phyloP scores from a whole-genome alignment of 495 filamentous ascomycete species.

The Bacidia gigantensis region DNA sequence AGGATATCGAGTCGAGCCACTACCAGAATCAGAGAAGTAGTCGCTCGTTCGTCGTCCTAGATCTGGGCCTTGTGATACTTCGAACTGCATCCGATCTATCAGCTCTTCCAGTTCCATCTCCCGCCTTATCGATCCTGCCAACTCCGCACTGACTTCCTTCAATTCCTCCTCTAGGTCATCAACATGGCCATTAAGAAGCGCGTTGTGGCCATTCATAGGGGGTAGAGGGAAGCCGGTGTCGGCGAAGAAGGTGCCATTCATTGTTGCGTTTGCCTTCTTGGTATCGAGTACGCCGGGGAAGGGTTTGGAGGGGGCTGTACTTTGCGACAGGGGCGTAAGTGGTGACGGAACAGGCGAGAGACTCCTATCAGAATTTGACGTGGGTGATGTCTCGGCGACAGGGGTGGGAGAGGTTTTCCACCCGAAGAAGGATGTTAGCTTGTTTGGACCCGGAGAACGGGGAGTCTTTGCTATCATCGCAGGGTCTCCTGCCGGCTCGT shows the following conservation, averaged over 20 bases:
- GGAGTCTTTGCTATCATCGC: slow-evolving; percentile 31
- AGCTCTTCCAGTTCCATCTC: slow-evolving; percentile 97
- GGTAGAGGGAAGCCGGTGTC: slow-evolving; percentile 25
- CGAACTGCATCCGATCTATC: slow-evolving; percentile 70
- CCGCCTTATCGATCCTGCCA: slow-evolving; percentile 80
- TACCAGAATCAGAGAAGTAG: slow-evolving; percentile 93
- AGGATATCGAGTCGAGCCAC: slow-evolving; percentile 64
- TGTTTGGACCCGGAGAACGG: slow-evolving; percentile 44
- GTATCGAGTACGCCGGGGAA: slow-evolving; percentile 36
- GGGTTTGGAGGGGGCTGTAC: slow-evolving; percentile 17
- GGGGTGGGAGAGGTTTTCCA: slow-evolving; percentile 45
- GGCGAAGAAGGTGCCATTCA: slow-evolving; percentile 16
- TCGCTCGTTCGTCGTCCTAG: slow-evolving; percentile 74
- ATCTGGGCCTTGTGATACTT: slow-evolving; percentile 43
- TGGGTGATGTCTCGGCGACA: slow-evolving; percentile 46
- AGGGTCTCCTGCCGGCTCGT: slow-evolving; percentile 20
- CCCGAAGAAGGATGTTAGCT: slow-evolving; percentile 56
- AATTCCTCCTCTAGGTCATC: slow-evolving; percentile 84
- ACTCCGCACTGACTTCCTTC: slow-evolving; percentile 78
- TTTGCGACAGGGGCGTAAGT: slow-evolving; percentile 29
- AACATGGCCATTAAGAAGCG: slow-evolving; percentile 31
- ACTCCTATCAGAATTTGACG: slow-evolving; percentile 48
- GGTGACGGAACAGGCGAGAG: slow-evolving; percentile 47
- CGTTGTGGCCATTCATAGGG: slow-evolving; percentile 12
- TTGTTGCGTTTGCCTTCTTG: slow-evolving; percentile 25